A percentile compares a stretch with the other conserved stretches of the same genome.
Conservation (phyloP, 768 basidiomycete species). For the Tricholoma flavovirens region DNA sequence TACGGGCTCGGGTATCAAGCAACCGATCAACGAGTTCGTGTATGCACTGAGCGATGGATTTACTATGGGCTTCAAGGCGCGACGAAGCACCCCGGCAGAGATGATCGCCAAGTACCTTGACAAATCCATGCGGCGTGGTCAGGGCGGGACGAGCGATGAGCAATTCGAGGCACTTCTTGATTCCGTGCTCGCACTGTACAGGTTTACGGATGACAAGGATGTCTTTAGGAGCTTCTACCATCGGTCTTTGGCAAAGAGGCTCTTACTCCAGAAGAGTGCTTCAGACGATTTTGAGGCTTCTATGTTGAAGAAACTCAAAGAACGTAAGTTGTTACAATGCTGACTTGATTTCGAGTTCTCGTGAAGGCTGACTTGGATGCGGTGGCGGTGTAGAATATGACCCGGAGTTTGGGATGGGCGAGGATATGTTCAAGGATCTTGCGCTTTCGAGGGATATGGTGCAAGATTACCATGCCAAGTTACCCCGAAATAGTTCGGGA, state of each 20-base stretch:
- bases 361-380: background rate
- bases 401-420: slow-evolving; percentile 90
- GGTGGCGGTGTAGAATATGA: slow-evolving; percentile 64
- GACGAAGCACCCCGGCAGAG: slow-evolving; percentile 82
- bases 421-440: slow-evolving; percentile 93
- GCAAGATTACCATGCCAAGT: slow-evolving; percentile 53
- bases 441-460: slow-evolving; percentile 71
- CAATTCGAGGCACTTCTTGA: slow-evolving; percentile 63
- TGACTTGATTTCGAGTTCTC: background rate
- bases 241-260: slow-evolving; percentile 78
- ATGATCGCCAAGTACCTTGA: slow-evolving; percentile 92
- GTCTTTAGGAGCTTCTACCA: slow-evolving; percentile 93
- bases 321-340: background rate
- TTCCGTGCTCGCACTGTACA: slow-evolving; percentile 65
- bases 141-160: slow-evolving; percentile 57
- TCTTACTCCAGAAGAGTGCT: slow-evolving; percentile 80
- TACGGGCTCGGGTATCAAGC: slow-evolving; percentile 27
- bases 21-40: slow-evolving; percentile 48
- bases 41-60: slow-evolving; percentile 75
- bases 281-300: slow-evolving; percentile 82
- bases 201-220: slow-evolving; percentile 89
- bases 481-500: slow-evolving; percentile 30
- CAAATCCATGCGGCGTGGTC: slow-evolving; percentile 80
- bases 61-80: slow-evolving; percentile 62
- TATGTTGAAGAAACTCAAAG: slow-evolving; percentile 58